Evolutionary conservation across 441 rosid species (phyloP), one percentile per base, ranked within the genome.

Genomic region (Bocquillonia castaneifolia): DNA sequence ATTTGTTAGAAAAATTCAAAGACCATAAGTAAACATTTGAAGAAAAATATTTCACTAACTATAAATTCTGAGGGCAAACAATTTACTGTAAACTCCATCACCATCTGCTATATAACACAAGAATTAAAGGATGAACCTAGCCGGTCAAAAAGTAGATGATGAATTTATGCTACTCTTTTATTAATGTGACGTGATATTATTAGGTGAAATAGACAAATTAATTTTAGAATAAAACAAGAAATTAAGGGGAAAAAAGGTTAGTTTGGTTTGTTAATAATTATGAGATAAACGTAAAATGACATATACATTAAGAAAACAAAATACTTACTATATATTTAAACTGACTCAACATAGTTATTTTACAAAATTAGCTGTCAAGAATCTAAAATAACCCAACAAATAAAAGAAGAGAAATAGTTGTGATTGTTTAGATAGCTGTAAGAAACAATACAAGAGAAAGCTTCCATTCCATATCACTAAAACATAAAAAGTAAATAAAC

Each of bases 291-390:
- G 31, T 26, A 9, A 14, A 34, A 58, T 32, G n/a, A 50, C 47
- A 48, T 3, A 31, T 20, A 23, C 32, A 68, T 36, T 47, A 59
- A 59, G 31, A 36, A 22, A 15, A 10, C 40, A 5, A n/a, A 59
- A 55, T 28, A n/a, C n/a, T n/a, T n/a, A n/a, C n/a, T n/a, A n/a
- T n/a, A n/a, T n/a, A n/a, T n/a, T 20, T 44, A 68, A 42, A 20
- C 13, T 14, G 40, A 17, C 26, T 62, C 8, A 31, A 52, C n/a
- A 37, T 47, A 39, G 12, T 1, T 51, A 29, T 12, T n/a, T 15
- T 6, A 57, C 22, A 59, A 51, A 36, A 47, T 66, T 67, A 52
- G 71, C 39, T 72, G 71, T 28, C 61, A 18, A 72, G 1, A 22
- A 14, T 50, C 66, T 6, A 26, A 55, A 64, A 26, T 65, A 58